Evolutionary conservation across 2,329 filamentous ascomycete species (phyloP).

Genomic region (Penicillium sp.): DNA sequence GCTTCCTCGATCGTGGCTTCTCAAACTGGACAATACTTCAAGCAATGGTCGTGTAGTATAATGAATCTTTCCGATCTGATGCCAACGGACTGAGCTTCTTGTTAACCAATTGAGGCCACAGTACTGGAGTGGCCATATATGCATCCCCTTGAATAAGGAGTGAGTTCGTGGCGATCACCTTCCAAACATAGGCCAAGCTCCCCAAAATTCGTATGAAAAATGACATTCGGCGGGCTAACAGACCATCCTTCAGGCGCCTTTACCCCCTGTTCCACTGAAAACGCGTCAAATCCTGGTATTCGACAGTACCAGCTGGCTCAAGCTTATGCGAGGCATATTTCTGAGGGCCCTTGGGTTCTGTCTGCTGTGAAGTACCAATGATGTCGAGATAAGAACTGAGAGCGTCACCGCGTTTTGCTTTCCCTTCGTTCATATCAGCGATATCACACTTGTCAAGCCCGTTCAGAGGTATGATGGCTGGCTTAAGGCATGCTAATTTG

Average conservation of each 20-base stretch:
- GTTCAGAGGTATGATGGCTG: neutral
- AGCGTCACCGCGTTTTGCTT: neutral
- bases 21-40: too few relatives aligned
- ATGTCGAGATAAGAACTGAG: neutral
- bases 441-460: neutral
- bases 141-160: conserved; percentile 7
- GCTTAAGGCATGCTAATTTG: neutral
- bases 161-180: neutral
- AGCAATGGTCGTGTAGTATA: neutral
- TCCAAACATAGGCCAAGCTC: neutral
- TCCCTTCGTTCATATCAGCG: neutral
- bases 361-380: neutral
- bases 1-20: neutral
- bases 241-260: neutral
- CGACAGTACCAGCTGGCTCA: neutral
- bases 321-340: too few relatives aligned
- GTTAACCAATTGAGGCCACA: conserved; percentile 2
- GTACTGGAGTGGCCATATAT: neutral
- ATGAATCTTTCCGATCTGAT: neutral
- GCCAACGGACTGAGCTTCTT: neutral
- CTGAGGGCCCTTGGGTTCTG: neutral
- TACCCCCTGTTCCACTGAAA: neutral
- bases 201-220: neutral
- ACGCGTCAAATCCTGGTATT: neutral
- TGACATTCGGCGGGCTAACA: neutral